Conservation (phyloP, 2,329 filamentous ascomycete genomes). For the Aspergillus pseudotamarii region DNA sequence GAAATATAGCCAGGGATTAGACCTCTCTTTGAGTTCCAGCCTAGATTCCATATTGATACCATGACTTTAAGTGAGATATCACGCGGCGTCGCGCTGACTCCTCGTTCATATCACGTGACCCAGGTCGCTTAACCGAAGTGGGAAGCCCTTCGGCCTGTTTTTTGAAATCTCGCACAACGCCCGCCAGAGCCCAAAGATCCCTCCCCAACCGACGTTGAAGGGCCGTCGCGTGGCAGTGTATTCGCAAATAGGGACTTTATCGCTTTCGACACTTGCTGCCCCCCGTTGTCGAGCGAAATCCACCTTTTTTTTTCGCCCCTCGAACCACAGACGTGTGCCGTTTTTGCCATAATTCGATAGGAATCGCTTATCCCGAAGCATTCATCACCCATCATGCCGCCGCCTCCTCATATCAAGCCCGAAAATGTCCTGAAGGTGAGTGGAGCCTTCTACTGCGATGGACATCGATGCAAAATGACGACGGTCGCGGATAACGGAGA, state of each 20-base stretch:
- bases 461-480: constrained; percentile 1
- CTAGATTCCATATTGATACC: neutral
- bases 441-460: constrained; percentile 12
- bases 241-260: constrained; percentile 23
- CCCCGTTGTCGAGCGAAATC: constrained; percentile 29
- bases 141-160: constrained; percentile 31
- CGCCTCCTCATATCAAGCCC: constrained; percentile 94
- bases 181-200: constrained; percentile 19
- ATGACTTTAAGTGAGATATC: neutral
- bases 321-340: neutral
- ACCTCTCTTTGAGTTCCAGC: neutral
- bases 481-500: neutral
- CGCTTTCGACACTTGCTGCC: constrained; percentile 33
- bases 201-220: constrained; percentile 29
- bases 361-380: constrained; percentile 24
- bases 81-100: neutral
- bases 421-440: constrained; percentile 93
- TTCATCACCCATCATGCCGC: constrained; percentile 70
- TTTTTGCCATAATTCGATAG: neutral
- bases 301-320: constrained; percentile 14
- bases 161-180: constrained; percentile 41
- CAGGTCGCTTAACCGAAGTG: constrained; percentile 41
- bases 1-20: neutral
- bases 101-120: constrained; percentile 29
- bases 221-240: constrained; percentile 41